Percentiles rank a stretch among this genome's conserved stretches.
Conservation (phyloP, 2,329 filamentous ascomycete species). For the Cladophialophora yegresii region DNA sequence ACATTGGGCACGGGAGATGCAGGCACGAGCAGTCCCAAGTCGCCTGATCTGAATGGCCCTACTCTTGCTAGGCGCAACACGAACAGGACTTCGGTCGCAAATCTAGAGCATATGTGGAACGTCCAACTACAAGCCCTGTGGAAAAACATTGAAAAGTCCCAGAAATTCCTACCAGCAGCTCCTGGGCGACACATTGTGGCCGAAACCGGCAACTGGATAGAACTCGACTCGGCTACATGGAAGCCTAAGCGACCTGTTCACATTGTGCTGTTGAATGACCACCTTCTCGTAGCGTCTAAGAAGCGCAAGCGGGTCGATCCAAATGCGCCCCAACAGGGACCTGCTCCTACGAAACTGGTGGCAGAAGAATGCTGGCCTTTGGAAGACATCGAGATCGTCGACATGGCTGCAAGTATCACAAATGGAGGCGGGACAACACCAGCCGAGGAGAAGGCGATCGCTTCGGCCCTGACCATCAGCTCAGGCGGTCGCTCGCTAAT, state of each 20-base stretch:
- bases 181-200: slow-evolving; percentile 91
- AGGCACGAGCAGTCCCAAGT: slow-evolving; percentile 50
- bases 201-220: slow-evolving; percentile 91
- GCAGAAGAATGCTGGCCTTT: slow-evolving; percentile 94
- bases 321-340: slow-evolving; percentile 49
- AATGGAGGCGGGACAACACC: slow-evolving; percentile 43
- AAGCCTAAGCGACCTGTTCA: slow-evolving; percentile 87
- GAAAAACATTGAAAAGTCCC: slow-evolving; percentile 96
- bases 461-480: slow-evolving; percentile 87
- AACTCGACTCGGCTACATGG: slow-evolving; percentile 96
- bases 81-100: slow-evolving; percentile 86
- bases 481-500: slow-evolving; percentile 91
- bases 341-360: slow-evolving; percentile 70
- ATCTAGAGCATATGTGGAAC: slow-evolving; percentile 68
- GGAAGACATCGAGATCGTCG: slow-evolving; percentile 87
- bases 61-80: slow-evolving; percentile 55
- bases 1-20: slow-evolving; percentile 54
- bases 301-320: slow-evolving; percentile 89
- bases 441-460: slow-evolving; percentile 61
- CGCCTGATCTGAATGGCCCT: slow-evolving; percentile 36
- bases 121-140: slow-evolving; percentile 76
- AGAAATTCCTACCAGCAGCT: slow-evolving; percentile 90
- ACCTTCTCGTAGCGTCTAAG: slow-evolving; percentile 83
- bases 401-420: slow-evolving; percentile 64
- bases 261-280: slow-evolving; percentile 90